These are phyloP conservation scores for Diaporthe sp. DNA, from an alignment of 2,329 filamentous ascomycete genomes.

Conservation along the genomic window DNA sequence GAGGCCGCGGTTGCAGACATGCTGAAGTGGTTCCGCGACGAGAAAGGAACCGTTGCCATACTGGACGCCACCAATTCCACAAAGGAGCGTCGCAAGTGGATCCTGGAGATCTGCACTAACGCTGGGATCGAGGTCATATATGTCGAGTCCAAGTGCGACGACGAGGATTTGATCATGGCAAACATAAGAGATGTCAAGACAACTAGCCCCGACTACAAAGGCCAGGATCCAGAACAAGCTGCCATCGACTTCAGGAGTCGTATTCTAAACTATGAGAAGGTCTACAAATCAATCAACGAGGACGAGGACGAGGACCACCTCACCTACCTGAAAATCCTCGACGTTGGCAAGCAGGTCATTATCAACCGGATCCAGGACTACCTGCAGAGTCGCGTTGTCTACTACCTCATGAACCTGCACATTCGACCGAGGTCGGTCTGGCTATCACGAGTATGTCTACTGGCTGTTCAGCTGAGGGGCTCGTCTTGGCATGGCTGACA, in stretches of 20 bases:
- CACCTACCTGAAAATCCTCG: slow-evolving; percentile 97
- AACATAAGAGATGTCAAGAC: slow-evolving; percentile 99
- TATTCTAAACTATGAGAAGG: slow-evolving; percentile 97
- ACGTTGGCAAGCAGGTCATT: slow-evolving; percentile 95
- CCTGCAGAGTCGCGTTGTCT: slow-evolving; percentile 94
- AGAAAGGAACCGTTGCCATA: slow-evolving; percentile 88
- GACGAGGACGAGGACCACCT: slow-evolving; percentile 83
- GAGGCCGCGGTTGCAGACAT: slow-evolving; percentile 95
- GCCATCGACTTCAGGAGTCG: slow-evolving; percentile 93
- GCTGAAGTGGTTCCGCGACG: slow-evolving; percentile 87
- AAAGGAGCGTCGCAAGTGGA: slow-evolving; percentile 90
- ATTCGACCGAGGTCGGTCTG: slow-evolving; percentile 97
- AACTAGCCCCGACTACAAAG: slow-evolving; percentile 93
- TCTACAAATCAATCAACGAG: slow-evolving; percentile 93
- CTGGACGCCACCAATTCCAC: slow-evolving; percentile 98
- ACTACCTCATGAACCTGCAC: slow-evolving; percentile 98
- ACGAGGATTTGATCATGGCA: slow-evolving; percentile 96
- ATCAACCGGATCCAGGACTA: slow-evolving; percentile 99
- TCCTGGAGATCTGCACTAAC: slow-evolving; percentile 81
- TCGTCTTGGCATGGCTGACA: slow-evolving; percentile 41
- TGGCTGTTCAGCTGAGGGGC: slow-evolving; percentile 16
- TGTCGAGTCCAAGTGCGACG: slow-evolving; percentile 96
- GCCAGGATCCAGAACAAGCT: slow-evolving; percentile 92
- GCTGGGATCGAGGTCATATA: slow-evolving; percentile 92
- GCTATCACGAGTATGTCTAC: slow-evolving; percentile 84